Conservation (phyloP, 1,284 basidiomycete species). For the Psilocybe mexicana region DNA sequence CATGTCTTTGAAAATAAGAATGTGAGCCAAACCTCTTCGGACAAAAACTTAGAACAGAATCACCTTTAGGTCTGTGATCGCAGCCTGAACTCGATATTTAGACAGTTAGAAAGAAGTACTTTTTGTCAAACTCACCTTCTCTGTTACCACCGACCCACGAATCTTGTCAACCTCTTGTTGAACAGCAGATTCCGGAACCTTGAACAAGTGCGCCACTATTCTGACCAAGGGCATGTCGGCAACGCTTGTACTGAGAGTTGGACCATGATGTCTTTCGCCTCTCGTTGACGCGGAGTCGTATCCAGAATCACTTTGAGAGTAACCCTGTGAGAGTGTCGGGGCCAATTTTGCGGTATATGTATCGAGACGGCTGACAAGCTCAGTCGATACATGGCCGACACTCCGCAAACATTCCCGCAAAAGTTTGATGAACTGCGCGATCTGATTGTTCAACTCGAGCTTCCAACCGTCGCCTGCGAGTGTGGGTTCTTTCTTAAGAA, state of each 20-base stretch:
- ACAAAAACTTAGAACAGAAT: constrained; percentile 14
- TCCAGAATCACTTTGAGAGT: constrained; percentile 56
- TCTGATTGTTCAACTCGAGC: constrained; percentile 87
- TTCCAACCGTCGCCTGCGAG: constrained; percentile 89
- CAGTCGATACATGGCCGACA: constrained; percentile 78
- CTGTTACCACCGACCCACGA: constrained; percentile 67
- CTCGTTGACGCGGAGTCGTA: constrained; percentile 65
- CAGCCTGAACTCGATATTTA: constrained; percentile 52
- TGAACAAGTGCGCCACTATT: constrained; percentile 76
- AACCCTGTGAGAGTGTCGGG: constrained; percentile 39
- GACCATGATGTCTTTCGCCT: constrained; percentile 43
- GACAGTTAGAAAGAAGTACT: neutral
- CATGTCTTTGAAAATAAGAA: constrained; percentile 62
- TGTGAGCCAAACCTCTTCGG: constrained; percentile 1
- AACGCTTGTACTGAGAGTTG: constrained; percentile 48
- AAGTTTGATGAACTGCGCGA: constrained; percentile 84
- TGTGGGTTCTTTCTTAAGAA: constrained; percentile 81
- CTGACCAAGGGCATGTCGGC: constrained; percentile 77
- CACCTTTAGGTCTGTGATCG: constrained; percentile 83
- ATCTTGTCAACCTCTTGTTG: constrained; percentile 78
- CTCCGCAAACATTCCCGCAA: constrained; percentile 77
- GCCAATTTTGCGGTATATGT: constrained; percentile 82
- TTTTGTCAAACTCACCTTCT: constrained; percentile 55
- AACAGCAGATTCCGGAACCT: constrained; percentile 65
- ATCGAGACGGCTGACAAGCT: constrained; percentile 80